Base-by-base conservation (phyloP, 805 yeast species). In the Metschnikowia borealis region DNA sequence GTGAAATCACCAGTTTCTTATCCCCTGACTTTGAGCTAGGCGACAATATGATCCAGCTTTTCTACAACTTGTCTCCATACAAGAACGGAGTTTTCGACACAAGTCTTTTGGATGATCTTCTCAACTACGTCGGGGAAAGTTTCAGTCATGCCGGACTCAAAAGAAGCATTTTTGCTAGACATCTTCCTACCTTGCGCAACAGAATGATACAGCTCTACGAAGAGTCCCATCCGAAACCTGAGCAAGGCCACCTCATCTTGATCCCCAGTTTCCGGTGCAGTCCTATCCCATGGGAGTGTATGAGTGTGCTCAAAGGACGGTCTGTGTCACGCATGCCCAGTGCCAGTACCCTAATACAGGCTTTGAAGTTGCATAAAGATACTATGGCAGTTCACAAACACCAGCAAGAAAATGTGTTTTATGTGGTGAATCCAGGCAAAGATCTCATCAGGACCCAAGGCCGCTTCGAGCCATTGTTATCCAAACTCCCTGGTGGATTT, bases 231-330 rank as follows among this genome's bases (percentile, higher is more conserved):
- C 21, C 21, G 6, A 44, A 33, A 11, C 15, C 13, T 36, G 35
- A 36, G 13, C 37, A 46, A 10, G 67, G 73, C 6, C 97, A 91
- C 63, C 69, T 85, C 0, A 82, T 92, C 1, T 68, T 94, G 44
- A 70, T 94, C 3, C 80, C 89, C 3, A 84, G 91, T 23, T 76
- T 83, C 45, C 67, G 70, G 6, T 84, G 95, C 55, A 79, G 80
- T n/a, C 62, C 65, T 17, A 72, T 94, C 32, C 99, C 99, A 0
- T 94, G 98, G 98, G 99, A 94, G 61, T 83, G 89, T 1, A 62
- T 91, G 32, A 77, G 82, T 0, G 74, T 77, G 40, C 63, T 91
- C 49, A 65, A 79, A 46, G 61, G 62, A 0, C 69, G 67, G 43
- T 82, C 96, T 0, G 77, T 87, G 0, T 80, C 95, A 0, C 71